Conservation (phyloP, 306 rosid species). For the Vigna radiata region DNA sequence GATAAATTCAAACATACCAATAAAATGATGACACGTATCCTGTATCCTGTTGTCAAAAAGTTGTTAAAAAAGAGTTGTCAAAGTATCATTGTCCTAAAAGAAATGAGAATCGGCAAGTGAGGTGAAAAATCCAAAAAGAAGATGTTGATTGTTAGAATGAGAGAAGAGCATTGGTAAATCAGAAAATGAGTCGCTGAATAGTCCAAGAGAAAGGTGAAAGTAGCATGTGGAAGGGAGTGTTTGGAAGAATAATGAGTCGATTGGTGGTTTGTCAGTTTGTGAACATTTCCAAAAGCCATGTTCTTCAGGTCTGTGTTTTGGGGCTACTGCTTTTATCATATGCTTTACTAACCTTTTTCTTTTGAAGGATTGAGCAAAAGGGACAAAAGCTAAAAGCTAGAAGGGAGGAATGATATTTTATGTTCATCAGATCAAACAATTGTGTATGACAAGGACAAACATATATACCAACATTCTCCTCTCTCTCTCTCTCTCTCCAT, state of each 20-base stretch:
- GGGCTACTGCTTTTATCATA: conserved; percentile 5
- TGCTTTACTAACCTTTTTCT: conserved; percentile 37
- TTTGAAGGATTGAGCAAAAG: conserved; percentile 49
- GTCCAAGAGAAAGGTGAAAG: conserved; percentile 76
- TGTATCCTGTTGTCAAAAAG: too few relatives aligned
- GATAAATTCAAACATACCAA: too few relatives aligned
- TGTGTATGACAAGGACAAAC: conserved; percentile 71
- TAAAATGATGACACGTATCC: too few relatives aligned
- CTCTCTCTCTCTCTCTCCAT: conserved; percentile 33
- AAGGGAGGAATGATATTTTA: conserved; percentile 49
- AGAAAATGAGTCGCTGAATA: conserved; percentile 58
- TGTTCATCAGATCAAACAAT: conserved; percentile 51
- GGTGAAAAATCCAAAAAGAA: conserved; percentile 74
- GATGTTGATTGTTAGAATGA: conserved; percentile 48
- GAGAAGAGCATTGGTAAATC: conserved; percentile 56
- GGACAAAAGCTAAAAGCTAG: conserved; percentile 44
- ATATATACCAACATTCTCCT: conserved; percentile 60
- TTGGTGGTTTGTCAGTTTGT: conserved; percentile 59
- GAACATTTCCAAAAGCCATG: conserved; percentile 49
- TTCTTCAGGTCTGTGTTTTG: conserved; percentile 53
- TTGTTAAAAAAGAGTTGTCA: too few relatives aligned
- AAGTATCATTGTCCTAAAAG: too few relatives aligned
- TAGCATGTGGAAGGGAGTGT: conserved; percentile 79
- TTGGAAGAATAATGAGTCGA: conserved; percentile 78
- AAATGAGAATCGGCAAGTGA: conserved; percentile 70